Conservation (phyloP, 192 early-diverging fungal species). For the Phycomyces blakesleeanus region DNA sequence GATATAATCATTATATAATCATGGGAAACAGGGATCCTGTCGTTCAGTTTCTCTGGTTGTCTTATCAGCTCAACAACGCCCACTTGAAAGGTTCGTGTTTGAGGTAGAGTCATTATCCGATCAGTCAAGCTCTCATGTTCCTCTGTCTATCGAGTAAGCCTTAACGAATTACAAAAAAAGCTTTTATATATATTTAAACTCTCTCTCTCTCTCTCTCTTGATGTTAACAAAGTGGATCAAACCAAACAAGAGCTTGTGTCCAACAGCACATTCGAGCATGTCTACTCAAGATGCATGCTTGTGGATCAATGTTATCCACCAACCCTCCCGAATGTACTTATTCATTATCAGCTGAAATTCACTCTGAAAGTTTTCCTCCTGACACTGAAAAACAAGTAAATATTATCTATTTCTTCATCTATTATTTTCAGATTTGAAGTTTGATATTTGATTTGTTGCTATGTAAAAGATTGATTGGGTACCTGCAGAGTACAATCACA, state of each 20-base stretch:
- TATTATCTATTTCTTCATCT: too few species aligned
- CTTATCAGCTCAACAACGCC: background rate
- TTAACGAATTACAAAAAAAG: too few species aligned
- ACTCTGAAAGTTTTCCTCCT: background rate
- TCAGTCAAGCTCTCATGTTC: too few species aligned
- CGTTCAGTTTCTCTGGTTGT: constrained; percentile 1
- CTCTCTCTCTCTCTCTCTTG: too few species aligned
- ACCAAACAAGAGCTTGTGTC: background rate
- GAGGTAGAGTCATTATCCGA: background rate
- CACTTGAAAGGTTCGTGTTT: constrained; percentile 20
- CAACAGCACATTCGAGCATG: constrained; percentile 13
- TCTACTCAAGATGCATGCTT: constrained; percentile 8
- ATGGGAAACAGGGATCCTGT: background rate
- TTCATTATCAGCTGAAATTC: background rate
- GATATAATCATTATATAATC: background rate
- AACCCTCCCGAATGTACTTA: background rate
- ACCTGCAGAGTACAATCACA: background rate
- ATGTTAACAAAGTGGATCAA: background rate
- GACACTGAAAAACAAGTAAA: background rate
- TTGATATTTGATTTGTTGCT: too few species aligned
- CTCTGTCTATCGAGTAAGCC: too few species aligned
- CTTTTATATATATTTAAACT: too few species aligned
- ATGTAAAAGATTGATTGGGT: background rate
- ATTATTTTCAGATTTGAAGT: too few species aligned
- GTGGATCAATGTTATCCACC: background rate